Evolutionary conservation across 176 grass and related monocot genomes (phyloP).

Genomic region (Lolium multiflorum): DNA sequence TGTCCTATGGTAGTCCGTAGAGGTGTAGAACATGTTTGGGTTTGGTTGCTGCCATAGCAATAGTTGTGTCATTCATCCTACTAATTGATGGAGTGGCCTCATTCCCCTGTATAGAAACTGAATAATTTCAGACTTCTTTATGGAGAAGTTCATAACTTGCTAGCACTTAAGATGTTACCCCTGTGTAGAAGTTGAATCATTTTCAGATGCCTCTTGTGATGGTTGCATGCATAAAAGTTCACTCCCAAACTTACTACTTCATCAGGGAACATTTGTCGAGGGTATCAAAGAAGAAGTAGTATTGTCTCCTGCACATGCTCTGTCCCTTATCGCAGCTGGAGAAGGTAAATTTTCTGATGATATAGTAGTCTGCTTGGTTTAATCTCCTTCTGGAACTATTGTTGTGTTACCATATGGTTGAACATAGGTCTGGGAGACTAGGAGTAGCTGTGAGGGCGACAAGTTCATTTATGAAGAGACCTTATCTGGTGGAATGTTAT

Average conservation of each 20-base stretch:
- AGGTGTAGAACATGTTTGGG: not conserved
- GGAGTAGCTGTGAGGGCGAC: not conserved
- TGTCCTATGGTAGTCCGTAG: not conserved
- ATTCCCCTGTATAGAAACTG: not conserved
- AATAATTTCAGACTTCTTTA: constrained; percentile 6
- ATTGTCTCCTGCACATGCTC: constrained; percentile 95
- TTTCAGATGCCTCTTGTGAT: constrained; percentile 19
- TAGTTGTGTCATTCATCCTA: constrained; percentile 8
- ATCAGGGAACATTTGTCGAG: constrained; percentile 96
- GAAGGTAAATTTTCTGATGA: constrained; percentile 71
- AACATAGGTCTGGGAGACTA: constrained; percentile 22
- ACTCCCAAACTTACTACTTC: constrained; percentile 15
- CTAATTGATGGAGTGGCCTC: not conserved
- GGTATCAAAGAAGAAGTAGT: constrained; percentile 99
- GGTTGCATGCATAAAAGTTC: constrained; percentile 29
- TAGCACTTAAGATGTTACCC: constrained; percentile 21
- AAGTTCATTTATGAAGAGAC: constrained; percentile 9
- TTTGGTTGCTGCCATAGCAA: not conserved
- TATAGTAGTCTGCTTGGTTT: constrained; percentile 5
- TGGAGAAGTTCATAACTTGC: constrained; percentile 1
- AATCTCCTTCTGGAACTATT: constrained; percentile 1
- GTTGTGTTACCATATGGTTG: constrained; percentile 10
- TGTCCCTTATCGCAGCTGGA: constrained; percentile 97
- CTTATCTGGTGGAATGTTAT: constrained; percentile 12
- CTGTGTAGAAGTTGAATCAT: constrained; percentile 1